Conservation (phyloP, 208 protist species). For the Leptomonas pyrrhocoris region DNA sequence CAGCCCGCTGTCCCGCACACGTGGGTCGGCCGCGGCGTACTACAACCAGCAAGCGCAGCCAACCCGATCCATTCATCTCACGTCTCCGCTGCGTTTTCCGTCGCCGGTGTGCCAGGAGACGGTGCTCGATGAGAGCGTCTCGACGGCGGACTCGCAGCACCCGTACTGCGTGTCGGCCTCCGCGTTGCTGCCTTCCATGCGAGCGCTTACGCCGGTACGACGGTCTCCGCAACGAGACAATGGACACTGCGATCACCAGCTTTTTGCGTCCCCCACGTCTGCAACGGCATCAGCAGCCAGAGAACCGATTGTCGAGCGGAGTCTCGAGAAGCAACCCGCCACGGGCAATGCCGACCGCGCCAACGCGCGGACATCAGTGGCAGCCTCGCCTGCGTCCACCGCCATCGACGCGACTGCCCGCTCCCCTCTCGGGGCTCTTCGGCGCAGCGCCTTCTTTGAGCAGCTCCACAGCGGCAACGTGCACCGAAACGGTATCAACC, state of each 20-base stretch:
- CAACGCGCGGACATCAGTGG: neutral
- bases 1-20: neutral
- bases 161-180: conserved; percentile 26
- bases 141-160: conserved; percentile 28
- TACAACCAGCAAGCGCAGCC: conserved; percentile 2
- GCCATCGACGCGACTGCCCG: neutral
- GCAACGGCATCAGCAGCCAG: conserved; percentile 1
- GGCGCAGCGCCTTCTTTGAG: conserved; percentile 26
- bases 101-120: conserved; percentile 7
- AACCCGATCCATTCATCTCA: neutral
- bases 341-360: neutral
- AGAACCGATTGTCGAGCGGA: neutral
- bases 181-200: conserved; percentile 21
- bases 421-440: conserved; percentile 8
- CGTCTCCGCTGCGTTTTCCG: neutral
- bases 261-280: neutral
- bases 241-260: too few species aligned
- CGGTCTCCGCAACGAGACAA: too few species aligned
- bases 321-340: neutral
- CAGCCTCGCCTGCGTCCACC: neutral
- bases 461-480: conserved; percentile 3
- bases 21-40: neutral
- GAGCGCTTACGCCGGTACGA: conserved; percentile 2
- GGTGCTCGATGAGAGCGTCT: conserved; percentile 19
- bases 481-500: neutral